These are phyloP conservation scores for Alternaria panax DNA, from an alignment of 2,329 filamentous ascomycete genomes.

Conservation along the genomic window DNA sequence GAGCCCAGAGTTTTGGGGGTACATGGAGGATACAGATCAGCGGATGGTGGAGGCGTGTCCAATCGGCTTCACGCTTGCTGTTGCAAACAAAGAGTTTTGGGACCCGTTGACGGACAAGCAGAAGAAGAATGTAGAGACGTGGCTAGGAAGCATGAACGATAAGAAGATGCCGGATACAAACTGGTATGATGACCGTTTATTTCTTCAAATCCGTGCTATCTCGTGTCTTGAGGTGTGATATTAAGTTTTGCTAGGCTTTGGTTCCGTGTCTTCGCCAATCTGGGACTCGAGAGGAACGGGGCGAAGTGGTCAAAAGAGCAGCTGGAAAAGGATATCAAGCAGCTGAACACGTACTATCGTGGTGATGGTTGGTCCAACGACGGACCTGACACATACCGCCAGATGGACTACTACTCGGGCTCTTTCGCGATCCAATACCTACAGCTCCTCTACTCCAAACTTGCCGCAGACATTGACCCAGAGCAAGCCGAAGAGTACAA, in stretches of 20 bases:
- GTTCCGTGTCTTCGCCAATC: constrained; percentile 85
- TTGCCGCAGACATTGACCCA: constrained; percentile 71
- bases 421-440: constrained; percentile 84
- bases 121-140: constrained; percentile 71
- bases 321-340: constrained; percentile 77
- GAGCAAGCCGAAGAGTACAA: constrained; percentile 73
- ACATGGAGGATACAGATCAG: constrained; percentile 78
- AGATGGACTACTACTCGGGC: constrained; percentile 87
- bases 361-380: constrained; percentile 85
- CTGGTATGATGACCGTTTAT: constrained; percentile 51
- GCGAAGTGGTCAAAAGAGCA: constrained; percentile 73
- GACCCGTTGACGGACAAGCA: constrained; percentile 68
- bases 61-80: constrained; percentile 75
- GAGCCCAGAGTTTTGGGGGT: constrained; percentile 77
- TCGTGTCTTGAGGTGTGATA: constrained; percentile 4
- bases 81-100: constrained; percentile 71
- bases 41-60: constrained; percentile 88
- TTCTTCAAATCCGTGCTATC: background rate
- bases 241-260: constrained; percentile 67
- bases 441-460: constrained; percentile 77
- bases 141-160: constrained; percentile 80
- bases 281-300: constrained; percentile 77
- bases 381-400: constrained; percentile 77
- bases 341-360: constrained; percentile 82
- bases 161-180: constrained; percentile 76